phyloP scores from a whole-genome alignment of 495 filamentous ascomycete species.

The Hyaloscypha variabilis region DNA sequence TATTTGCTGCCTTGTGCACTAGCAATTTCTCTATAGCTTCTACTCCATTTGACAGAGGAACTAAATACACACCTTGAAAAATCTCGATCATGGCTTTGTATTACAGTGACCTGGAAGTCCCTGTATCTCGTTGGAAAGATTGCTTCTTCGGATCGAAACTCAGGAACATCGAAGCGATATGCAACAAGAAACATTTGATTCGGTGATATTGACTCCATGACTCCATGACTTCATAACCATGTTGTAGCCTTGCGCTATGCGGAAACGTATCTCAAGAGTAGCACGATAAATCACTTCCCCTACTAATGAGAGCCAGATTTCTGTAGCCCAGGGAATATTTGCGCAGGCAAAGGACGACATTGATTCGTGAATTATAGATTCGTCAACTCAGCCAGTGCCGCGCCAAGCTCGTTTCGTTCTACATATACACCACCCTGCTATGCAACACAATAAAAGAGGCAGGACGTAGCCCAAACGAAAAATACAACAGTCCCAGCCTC shows the following conservation, averaged over 20 bases:
- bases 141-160: background rate
- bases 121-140: too few species aligned
- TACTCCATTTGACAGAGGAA: too few species aligned
- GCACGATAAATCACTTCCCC: background rate
- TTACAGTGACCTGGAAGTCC: too few species aligned
- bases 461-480: conserved; percentile 24
- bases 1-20: too few species aligned
- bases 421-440: conserved; percentile 28
- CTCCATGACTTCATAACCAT: background rate
- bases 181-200: background rate
- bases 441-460: conserved; percentile 24
- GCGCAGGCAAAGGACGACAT: background rate
- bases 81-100: too few species aligned
- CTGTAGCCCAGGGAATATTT: background rate
- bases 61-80: too few species aligned
- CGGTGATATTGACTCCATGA: background rate
- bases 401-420: conserved; percentile 21
- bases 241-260: background rate
- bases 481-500: conserved; percentile 31
- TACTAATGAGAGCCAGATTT: background rate
- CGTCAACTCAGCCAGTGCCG: conserved; percentile 15
- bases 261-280: background rate
- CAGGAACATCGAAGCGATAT: background rate
- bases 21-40: too few species aligned
- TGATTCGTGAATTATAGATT: conserved; percentile 27